These are phyloP conservation scores for Barnettozyma botsteinii DNA, from an alignment of 805 yeast genomes.

Conservation along the genomic window DNA sequence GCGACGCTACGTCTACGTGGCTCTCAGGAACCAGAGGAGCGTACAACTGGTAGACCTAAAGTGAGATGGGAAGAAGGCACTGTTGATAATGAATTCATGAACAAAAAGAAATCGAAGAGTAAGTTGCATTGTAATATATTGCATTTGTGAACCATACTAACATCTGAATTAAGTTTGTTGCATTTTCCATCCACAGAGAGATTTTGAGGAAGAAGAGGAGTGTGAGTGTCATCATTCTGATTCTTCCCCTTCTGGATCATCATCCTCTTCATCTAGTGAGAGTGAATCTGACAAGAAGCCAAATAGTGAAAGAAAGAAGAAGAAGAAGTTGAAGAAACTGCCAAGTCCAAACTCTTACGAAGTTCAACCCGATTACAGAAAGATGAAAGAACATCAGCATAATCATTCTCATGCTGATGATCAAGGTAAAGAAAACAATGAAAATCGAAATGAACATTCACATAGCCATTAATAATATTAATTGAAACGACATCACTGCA, in stretches of 20 bases:
- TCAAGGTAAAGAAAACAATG: neutral
- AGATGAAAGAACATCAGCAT: constrained; percentile 18
- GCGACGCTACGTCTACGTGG: constrained; percentile 18
- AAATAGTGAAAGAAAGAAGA: constrained; percentile 28
- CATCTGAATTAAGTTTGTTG: constrained; percentile 59
- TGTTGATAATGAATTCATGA: constrained; percentile 84
- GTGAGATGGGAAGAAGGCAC: constrained; percentile 86
- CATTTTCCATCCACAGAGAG: constrained; percentile 72
- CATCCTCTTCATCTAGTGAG: constrained; percentile 30
- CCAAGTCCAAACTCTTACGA: constrained; percentile 82
- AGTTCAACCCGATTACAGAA: constrained; percentile 62
- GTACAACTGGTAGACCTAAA: constrained; percentile 31
- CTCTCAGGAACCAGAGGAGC: constrained; percentile 17
- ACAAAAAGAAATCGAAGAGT: constrained; percentile 81
- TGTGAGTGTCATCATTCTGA: constrained; percentile 29
- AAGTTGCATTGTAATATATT: no score
- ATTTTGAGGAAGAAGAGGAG: constrained; percentile 41
- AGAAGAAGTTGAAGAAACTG: constrained; percentile 27
- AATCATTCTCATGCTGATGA: constrained; percentile 8
- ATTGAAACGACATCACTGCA: neutral
- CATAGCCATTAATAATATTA: neutral
- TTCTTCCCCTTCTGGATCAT: constrained; percentile 20
- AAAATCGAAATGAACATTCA: neutral
- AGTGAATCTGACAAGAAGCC: constrained; percentile 31
- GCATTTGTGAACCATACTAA: no score